A percentile compares a stretch with the other conserved stretches of the same genome.
Conservation (phyloP, 257 asterid species). For the Verbena officinalis region DNA sequence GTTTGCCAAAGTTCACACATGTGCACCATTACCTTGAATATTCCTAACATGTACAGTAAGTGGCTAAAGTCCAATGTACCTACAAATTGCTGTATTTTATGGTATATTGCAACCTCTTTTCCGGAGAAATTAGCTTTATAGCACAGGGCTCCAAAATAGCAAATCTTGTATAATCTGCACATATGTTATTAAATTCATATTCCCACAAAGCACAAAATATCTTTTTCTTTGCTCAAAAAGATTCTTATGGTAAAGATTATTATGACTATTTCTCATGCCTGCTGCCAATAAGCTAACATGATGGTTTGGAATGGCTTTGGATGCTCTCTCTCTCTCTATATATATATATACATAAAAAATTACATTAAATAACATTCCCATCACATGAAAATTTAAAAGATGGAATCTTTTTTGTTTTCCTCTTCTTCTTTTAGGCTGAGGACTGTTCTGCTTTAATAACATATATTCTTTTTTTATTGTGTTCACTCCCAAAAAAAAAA, state of each 20-base stretch:
- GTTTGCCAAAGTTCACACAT: constrained; percentile 37
- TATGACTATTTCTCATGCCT: constrained; percentile 42
- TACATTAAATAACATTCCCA: constrained; percentile 26
- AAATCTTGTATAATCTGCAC: constrained; percentile 36
- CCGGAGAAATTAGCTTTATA: constrained; percentile 30
- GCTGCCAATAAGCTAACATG: constrained; percentile 45
- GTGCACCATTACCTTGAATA: constrained; percentile 26
- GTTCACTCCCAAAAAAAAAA: neutral
- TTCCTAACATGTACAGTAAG: constrained; percentile 31
- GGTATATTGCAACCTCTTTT: constrained; percentile 22
- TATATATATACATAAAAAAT: constrained; percentile 4
- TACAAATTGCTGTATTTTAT: constrained; percentile 7
- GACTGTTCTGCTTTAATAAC: constrained; percentile 14
- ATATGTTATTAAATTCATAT: constrained; percentile 16
- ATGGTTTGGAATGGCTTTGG: constrained; percentile 39
- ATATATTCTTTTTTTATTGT: neutral
- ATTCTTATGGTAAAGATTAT: constrained; percentile 41
- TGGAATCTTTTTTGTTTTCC: constrained; percentile 31
- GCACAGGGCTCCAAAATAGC: constrained; percentile 59
- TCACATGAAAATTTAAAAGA: constrained; percentile 25
- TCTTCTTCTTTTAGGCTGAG: constrained; percentile 12
- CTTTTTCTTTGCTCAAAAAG: constrained; percentile 42
- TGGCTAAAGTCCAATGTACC: constrained; percentile 26
- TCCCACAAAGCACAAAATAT: constrained; percentile 62
- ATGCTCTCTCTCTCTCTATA: constrained; percentile 34